A percentile compares a stretch with the other conserved stretches of the same genome.
phyloP scores from a whole-genome alignment of 2,329 filamentous ascomycete species.

The Aspergillus awamori region DNA sequence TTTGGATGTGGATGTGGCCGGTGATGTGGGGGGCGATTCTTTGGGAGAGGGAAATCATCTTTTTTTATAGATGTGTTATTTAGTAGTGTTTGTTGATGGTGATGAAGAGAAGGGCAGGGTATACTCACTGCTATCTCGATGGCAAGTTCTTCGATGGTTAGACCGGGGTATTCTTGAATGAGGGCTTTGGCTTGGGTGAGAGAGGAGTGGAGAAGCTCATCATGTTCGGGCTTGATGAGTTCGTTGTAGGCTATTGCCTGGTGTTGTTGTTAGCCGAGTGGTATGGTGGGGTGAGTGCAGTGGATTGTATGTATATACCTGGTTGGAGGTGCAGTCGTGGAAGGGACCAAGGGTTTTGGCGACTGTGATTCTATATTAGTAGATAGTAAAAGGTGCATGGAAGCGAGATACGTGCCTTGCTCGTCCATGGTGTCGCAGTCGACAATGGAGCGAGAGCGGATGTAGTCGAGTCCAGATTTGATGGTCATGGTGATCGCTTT shows the following conservation, averaged over 20 bases:
- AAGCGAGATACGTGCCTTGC: conserved; percentile 40
- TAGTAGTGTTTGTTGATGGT: neutral
- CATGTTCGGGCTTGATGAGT: conserved; percentile 47
- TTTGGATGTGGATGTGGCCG: conserved; percentile 62
- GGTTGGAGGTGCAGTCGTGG: conserved; percentile 58
- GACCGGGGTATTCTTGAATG: conserved; percentile 39
- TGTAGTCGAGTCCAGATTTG: conserved; percentile 42
- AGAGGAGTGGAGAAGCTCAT: conserved; percentile 25
- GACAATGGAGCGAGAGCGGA: conserved; percentile 50
- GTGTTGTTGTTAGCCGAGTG: neutral
- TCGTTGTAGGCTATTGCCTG: conserved; percentile 56
- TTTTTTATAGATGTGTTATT: neutral
- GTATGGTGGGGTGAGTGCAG: neutral
- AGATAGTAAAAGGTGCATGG: neutral
- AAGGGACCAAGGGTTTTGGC: conserved; percentile 53
- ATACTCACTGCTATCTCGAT: conserved; percentile 57
- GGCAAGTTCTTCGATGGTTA: conserved; percentile 53
- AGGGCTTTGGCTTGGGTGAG: conserved; percentile 38
- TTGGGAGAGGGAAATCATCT: conserved; percentile 61
- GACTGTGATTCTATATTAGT: conserved; percentile 36
- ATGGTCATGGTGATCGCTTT: conserved; percentile 22
- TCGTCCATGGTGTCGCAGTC: conserved; percentile 58
- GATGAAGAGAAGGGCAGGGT: too few relatives aligned
- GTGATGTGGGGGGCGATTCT: conserved; percentile 54
- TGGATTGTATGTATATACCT: conserved; percentile 37